Evolutionary conservation across 345 rosid species (phyloP).

Genomic region (Dipteronia sinensis): DNA sequence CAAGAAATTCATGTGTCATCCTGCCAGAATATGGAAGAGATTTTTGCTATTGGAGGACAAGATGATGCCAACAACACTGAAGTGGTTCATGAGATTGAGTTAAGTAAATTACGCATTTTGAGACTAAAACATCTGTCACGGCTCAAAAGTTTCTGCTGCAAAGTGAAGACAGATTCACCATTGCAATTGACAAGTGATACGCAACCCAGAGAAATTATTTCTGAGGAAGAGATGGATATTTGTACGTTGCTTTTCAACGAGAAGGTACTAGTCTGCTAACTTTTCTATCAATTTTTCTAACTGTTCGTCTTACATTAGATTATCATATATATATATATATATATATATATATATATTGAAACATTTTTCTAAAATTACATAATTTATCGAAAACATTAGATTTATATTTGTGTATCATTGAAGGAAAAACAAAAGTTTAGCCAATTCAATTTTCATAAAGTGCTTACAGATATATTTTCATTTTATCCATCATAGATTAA

Average conservation of each 20-base stretch:
- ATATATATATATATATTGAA: too few species aligned
- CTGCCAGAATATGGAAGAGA: constrained; percentile 14
- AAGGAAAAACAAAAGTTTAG: too few species aligned
- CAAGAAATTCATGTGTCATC: not conserved
- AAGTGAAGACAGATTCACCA: not conserved
- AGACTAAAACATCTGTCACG: not conserved
- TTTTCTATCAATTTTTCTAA: not conserved
- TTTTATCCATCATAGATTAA: too few species aligned
- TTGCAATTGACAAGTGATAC: not conserved
- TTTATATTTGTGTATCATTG: not conserved
- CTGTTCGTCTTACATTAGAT: too few species aligned
- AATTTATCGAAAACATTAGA: too few species aligned
- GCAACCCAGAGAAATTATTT: not conserved
- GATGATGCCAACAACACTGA: not conserved
- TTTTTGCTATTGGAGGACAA: not conserved
- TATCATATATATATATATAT: too few species aligned
- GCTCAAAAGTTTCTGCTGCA: not conserved
- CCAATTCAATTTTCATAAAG: too few species aligned
- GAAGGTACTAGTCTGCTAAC: not conserved
- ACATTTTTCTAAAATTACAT: too few species aligned
- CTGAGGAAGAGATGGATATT: not conserved
- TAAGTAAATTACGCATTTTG: not conserved
- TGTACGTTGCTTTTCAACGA: constrained; percentile 1
- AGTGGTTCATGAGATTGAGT: not conserved
- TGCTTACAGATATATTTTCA: too few species aligned